These are phyloP conservation scores for Kwoniella sp. DNA, from an alignment of 768 basidiomycete species.

Conservation along the genomic window DNA sequence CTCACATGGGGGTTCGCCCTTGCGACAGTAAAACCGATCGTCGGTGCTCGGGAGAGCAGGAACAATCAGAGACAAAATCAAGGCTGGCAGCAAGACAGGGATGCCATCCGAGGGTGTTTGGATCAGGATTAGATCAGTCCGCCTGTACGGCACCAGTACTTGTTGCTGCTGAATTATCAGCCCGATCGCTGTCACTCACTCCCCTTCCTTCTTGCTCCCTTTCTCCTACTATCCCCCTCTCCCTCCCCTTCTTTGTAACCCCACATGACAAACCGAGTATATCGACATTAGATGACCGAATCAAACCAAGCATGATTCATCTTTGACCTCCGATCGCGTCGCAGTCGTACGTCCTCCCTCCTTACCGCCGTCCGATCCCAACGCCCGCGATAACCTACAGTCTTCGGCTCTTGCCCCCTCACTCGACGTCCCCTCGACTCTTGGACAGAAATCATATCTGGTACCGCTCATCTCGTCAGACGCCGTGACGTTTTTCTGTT, in stretches of 20 bases:
- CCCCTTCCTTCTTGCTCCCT: neutral
- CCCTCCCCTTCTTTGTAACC: neutral
- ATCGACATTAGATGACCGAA: neutral
- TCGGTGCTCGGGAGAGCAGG: neutral
- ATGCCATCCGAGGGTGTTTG: neutral
- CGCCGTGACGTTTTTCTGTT: constrained; percentile 5
- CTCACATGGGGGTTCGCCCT: no score
- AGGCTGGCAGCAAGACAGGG: neutral
- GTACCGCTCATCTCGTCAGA: constrained; percentile 2
- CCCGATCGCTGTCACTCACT: neutral
- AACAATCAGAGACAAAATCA: neutral
- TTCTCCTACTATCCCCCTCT: neutral
- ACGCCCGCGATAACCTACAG: neutral
- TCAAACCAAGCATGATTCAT: constrained; percentile 5
- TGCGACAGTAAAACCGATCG: neutral
- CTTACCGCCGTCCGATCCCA: no score
- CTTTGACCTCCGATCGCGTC: constrained; percentile 1
- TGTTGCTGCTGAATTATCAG: neutral
- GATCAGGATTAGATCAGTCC: neutral
- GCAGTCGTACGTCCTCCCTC: no score
- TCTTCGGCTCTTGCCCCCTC: neutral
- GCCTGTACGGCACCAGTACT: neutral
- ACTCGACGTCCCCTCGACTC: neutral
- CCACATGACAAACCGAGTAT: neutral
- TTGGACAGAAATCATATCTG: neutral